A percentile compares a stretch with the other conserved stretches of the same genome.
phyloP scores from a whole-genome alignment of 257 asterid species.

The Fraxinus excelsior region DNA sequence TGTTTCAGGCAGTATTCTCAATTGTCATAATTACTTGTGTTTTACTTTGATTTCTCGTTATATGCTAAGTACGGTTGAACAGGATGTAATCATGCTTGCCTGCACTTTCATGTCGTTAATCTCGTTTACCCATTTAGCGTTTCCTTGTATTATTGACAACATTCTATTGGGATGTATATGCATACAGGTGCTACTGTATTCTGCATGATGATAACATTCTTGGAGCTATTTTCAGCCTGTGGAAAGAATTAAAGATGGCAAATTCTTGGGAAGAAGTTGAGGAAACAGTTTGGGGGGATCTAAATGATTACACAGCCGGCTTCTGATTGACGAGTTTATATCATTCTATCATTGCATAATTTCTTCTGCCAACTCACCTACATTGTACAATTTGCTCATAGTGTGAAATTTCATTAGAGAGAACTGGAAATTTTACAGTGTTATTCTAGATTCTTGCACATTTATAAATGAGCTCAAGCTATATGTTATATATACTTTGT shows the following conservation, averaged over 20 bases:
- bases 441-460: background rate
- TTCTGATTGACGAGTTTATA: slow-evolving; percentile 19
- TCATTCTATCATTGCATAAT: background rate
- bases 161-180: slow-evolving; percentile 9
- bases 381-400: background rate
- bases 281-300: slow-evolving; percentile 81
- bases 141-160: background rate
- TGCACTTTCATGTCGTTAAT: background rate
- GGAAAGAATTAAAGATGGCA: slow-evolving; percentile 76
- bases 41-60: background rate
- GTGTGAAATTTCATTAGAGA: background rate
- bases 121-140: background rate
- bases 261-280: slow-evolving; percentile 92
- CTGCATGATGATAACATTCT: slow-evolving; percentile 82
- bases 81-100: background rate
- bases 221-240: slow-evolving; percentile 77
- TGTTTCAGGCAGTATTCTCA: background rate
- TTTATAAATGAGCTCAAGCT: background rate
- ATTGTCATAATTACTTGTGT: background rate
- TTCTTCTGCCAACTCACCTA: background rate
- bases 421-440: background rate
- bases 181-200: slow-evolving; percentile 79
- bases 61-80: background rate
- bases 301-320: slow-evolving; percentile 48
- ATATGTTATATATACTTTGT: background rate